Base-by-base conservation (phyloP, 2,329 filamentous ascomycete genomes). In the Botrytis deweyae region DNA sequence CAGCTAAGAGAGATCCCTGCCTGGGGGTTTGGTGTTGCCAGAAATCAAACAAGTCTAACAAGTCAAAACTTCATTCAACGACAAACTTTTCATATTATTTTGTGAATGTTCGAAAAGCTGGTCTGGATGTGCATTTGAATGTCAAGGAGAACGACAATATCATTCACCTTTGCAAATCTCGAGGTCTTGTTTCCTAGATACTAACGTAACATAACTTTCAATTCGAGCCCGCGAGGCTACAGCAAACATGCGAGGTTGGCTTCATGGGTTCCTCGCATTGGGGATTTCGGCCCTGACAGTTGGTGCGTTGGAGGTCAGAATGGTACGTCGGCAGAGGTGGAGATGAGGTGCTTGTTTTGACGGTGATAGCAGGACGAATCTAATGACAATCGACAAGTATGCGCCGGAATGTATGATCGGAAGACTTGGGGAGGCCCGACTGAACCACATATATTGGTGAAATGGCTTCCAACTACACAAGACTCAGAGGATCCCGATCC, bases 351-450 rank as follows among this genome's bases (percentile, higher is more conserved):
- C n/a, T 58, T 70, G 46, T 75, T 66, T 75, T 80, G 72, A 78
- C 33, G 44, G 25, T 49, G 64, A 69, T 62, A 73, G 71, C 73
- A 97, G 93, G 91, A 93, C 82, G 88, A 96, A 81, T 89, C 90
- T 72, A 89, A 93, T 70, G 88, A 91, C 52, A 92, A 95, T 80
- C 87, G 90, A 80, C 93, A 97, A 85, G 89, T 92, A 88, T 98
- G 95, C 85, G 86, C 88, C 73, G 89, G 95, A 85, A 98, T 98
- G 95, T 98, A 98, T 86, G 95, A 93, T 84, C 91, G 90, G 81
- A 92, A 90, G 80, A 88, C 92, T 69, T 98, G 95, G 95, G 94
- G 94, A 79, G 95, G 95, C 74, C 88, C 90, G 52, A 88, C 94
- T 75, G 93, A 98, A 78, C 95, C 95, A 33, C 97, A 94, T 84